phyloP scores from a whole-genome alignment of 306 rosid genomes.

The Rosa multiflora region DNA sequence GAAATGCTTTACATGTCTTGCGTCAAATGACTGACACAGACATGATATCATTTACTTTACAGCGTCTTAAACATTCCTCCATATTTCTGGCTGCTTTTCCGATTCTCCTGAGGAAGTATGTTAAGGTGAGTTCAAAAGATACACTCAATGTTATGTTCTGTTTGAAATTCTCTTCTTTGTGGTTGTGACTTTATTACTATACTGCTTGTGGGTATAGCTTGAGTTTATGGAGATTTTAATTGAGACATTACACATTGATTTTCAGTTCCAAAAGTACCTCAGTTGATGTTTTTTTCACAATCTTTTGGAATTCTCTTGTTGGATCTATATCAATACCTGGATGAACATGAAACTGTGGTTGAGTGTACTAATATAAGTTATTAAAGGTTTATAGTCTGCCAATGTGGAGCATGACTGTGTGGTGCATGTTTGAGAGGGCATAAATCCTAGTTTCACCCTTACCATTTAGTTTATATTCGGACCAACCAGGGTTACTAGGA shows the following conservation, averaged over 20 bases:
- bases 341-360: not conserved
- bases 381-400: not conserved
- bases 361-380: not conserved
- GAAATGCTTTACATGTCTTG: constrained; percentile 84
- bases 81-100: constrained; percentile 87
- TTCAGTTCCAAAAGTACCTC: not conserved
- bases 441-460: not conserved
- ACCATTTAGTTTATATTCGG: not conserved
- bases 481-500: not conserved
- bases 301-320: not conserved
- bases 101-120: constrained; percentile 73
- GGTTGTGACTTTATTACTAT: constrained; percentile 3
- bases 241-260: not conserved
- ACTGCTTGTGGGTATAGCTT: not conserved
- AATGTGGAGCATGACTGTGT: not conserved
- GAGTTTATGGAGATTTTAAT: constrained; percentile 7
- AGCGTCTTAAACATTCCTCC: constrained; percentile 75
- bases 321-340: not conserved
- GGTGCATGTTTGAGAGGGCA: not conserved
- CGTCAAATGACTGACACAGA: constrained; percentile 94
- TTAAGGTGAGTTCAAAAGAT: constrained; percentile 55
- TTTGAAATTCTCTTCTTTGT: constrained; percentile 25
- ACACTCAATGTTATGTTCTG: constrained; percentile 9
- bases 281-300: not conserved
- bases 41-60: constrained; percentile 88